These are phyloP conservation scores for Hypericum androsaemum DNA, from an alignment of 345 rosid genomes.

Conservation along the genomic window DNA sequence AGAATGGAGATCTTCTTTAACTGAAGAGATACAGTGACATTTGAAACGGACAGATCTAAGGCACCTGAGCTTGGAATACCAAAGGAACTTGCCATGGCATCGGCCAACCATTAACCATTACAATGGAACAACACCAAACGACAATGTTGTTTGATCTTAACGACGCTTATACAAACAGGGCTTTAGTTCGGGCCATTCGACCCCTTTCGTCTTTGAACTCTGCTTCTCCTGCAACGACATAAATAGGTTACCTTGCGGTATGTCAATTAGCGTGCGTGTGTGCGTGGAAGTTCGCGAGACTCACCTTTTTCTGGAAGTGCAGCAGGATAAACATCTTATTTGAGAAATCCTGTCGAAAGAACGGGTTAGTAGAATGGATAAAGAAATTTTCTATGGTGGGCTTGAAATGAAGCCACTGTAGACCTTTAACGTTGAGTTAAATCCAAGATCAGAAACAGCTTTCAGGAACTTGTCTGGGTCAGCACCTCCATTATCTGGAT, in stretches of 20 bases:
- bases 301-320: conserved; percentile 74
- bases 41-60: too few relatives aligned
- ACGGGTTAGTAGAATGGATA: conserved; percentile 4
- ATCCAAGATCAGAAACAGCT: conserved; percentile 73
- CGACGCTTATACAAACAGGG: conserved; percentile 92
- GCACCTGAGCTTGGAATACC: too few relatives aligned
- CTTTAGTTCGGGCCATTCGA: conserved; percentile 78
- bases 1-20: too few relatives aligned
- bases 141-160: conserved; percentile 17
- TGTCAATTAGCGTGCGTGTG: background rate
- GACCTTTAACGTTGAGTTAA: conserved; percentile 47
- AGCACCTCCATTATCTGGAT: conserved; percentile 87
- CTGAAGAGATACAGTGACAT: too few relatives aligned
- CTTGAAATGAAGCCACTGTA: too few relatives aligned
- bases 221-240: conserved; percentile 38
- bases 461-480: conserved; percentile 60
- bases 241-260: background rate
- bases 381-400: background rate
- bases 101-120: too few relatives aligned
- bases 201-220: conserved; percentile 38
- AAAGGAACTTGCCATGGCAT: too few relatives aligned
- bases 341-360: conserved; percentile 54
- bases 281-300: background rate
- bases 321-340: conserved; percentile 83
- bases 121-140: too few relatives aligned